Evolutionary conservation across 2,329 filamentous ascomycete species (phyloP).

Genomic region (Phymatotrichopsis omnivora): DNA sequence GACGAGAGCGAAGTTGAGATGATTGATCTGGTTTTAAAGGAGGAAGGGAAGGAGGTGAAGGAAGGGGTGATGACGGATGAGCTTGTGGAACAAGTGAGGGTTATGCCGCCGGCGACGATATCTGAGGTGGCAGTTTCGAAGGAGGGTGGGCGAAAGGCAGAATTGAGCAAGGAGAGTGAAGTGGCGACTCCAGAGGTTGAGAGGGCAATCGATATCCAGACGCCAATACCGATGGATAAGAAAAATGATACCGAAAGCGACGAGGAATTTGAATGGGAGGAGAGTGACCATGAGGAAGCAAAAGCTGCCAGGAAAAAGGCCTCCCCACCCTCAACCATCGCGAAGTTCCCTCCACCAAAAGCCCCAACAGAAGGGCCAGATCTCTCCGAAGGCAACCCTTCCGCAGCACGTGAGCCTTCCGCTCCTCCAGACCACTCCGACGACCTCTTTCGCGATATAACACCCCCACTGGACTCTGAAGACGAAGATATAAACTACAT

Average conservation of each 20-base stretch:
- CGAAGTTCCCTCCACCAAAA: slow-evolving; percentile 5
- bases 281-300: slow-evolving; percentile 33
- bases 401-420: not conserved
- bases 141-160: not conserved
- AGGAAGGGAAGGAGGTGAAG: slow-evolving; percentile 32
- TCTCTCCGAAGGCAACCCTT: not conserved
- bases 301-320: slow-evolving; percentile 11
- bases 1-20: slow-evolving; percentile 47
- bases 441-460: slow-evolving; percentile 20
- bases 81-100: slow-evolving; percentile 33
- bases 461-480: slow-evolving; percentile 32
- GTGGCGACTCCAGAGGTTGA: not conserved
- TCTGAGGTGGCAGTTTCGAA: slow-evolving; percentile 23
- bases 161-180: not conserved
- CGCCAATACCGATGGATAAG: not conserved
- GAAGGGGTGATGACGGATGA: slow-evolving; percentile 24
- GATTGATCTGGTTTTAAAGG: slow-evolving; percentile 41
- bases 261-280: slow-evolving; percentile 31
- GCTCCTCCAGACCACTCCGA: not conserved
- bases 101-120: slow-evolving; percentile 24
- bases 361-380: slow-evolving; percentile 5
- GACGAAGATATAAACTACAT: slow-evolving; percentile 48
- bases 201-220: not conserved
- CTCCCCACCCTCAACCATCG: not conserved
- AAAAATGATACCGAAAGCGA: slow-evolving; percentile 1